phyloP scores from a whole-genome alignment of 2,329 filamentous ascomycete species.

The Tricladium varicosporioides region DNA sequence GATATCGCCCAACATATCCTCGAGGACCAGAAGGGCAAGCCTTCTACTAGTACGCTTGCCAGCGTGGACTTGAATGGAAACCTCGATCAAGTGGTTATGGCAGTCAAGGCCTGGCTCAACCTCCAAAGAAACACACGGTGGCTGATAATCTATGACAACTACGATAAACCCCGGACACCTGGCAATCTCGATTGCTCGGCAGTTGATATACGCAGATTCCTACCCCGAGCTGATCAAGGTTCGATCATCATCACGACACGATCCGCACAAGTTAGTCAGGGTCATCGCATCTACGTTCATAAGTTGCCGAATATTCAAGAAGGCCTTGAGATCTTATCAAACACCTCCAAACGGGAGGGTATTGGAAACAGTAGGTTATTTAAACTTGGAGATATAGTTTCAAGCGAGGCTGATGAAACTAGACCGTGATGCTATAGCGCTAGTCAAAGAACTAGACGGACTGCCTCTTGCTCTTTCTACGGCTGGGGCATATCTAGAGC shows the following conservation, averaged over 20 bases:
- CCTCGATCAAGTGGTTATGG: constrained; percentile 7
- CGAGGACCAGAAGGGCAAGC: constrained; percentile 27
- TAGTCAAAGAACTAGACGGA: constrained; percentile 25
- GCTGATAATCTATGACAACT: too few relatives aligned
- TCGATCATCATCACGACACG: constrained; percentile 6
- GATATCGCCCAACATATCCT: constrained; percentile 33
- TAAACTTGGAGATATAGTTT: not conserved
- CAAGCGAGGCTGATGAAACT: constrained; percentile 5
- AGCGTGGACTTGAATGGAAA: constrained; percentile 1
- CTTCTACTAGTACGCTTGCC: constrained; percentile 23
- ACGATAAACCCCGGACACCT: constrained; percentile 25
- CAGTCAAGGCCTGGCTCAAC: constrained; percentile 10
- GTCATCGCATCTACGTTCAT: constrained; percentile 3
- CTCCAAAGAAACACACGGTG: constrained; percentile 27
- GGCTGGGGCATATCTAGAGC: too few relatives aligned
- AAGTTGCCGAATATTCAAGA: constrained; percentile 8
- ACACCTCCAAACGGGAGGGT: constrained; percentile 12
- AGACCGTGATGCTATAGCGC: constrained; percentile 15
- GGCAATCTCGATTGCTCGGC: constrained; percentile 9
- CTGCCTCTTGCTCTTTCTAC: constrained; percentile 8
- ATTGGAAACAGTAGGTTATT: constrained; percentile 2
- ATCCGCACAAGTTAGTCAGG: constrained; percentile 5
- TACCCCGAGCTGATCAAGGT: constrained; percentile 13
- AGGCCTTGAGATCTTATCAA: constrained; percentile 15
- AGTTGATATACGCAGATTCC: constrained; percentile 10